Evolutionary conservation across 805 yeast species (phyloP).

Genomic region (Komagataella pastoris): DNA sequence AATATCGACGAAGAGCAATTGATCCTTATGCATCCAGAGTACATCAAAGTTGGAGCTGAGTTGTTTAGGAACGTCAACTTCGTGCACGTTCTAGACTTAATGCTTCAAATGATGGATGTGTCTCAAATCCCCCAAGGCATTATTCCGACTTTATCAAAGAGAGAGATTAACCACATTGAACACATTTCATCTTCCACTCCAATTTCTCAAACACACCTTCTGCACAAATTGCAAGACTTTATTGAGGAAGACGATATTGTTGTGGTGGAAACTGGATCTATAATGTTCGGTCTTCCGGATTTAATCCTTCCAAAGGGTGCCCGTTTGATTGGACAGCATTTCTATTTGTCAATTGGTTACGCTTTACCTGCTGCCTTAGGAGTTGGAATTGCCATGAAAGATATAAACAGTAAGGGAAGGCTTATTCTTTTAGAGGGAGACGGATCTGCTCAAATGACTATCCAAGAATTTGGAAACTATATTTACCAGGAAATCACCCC

Average conservation of each 20-base stretch:
- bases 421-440: slow-evolving; percentile 76
- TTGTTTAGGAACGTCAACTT: slow-evolving; percentile 29
- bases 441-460: slow-evolving; percentile 91
- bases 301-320: slow-evolving; percentile 42
- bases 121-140: slow-evolving; percentile 9
- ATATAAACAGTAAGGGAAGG: slow-evolving; percentile 29
- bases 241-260: slow-evolving; percentile 54
- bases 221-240: slow-evolving; percentile 24
- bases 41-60: slow-evolving; percentile 31
- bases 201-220: slow-evolving; percentile 33
- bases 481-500: slow-evolving; percentile 49
- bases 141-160: neutral
- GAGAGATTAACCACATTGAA: slow-evolving; percentile 7
- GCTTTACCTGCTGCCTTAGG: slow-evolving; percentile 84
- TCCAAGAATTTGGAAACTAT: slow-evolving; percentile 67
- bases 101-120: slow-evolving; percentile 23
- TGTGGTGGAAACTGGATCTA: slow-evolving; percentile 76
- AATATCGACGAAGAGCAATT: slow-evolving; percentile 24
- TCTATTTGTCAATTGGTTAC: slow-evolving; percentile 79
- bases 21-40: slow-evolving; percentile 39
- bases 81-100: slow-evolving; percentile 30
- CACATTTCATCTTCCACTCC: slow-evolving; percentile 15
- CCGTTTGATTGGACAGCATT: slow-evolving; percentile 49
- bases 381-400: slow-evolving; percentile 59
- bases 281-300: slow-evolving; percentile 67